Evolutionary conservation across 257 asterid species (phyloP), one percentile per base, ranked within the genome.

Genomic region (Nicotiana benthamiana): DNA sequence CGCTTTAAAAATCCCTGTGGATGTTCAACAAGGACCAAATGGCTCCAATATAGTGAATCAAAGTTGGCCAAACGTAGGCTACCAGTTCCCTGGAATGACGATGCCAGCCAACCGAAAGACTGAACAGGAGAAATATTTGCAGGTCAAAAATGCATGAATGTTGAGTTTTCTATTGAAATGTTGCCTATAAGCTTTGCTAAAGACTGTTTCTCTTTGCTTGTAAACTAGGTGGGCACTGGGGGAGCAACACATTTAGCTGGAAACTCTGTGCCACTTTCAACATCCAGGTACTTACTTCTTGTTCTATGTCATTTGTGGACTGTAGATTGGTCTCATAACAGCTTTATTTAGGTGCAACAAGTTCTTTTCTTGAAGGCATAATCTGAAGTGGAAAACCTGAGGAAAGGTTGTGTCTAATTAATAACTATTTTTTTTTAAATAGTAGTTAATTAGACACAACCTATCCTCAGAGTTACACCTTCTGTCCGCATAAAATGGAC

Each of bases 41-140:
- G 91, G 92, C 9, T 76, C 88, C 86, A 86, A 82, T 83, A 81
- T 89, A 64, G 81, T 89, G 70, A 81, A 80, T 86, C 99, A 95
- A 84, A 83, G 80, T 88, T 92, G 92, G 98, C 87, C 91, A 51
- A 91, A 86, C 83, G 85, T 75, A 80, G 92, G 94, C 83, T 88
- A 84, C 57, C 97, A 90, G 87, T 85, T 91, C 82, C 95, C 93
- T 64, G 93, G 97, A 63, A 87, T 89, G 91, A 86, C 80, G 89
- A 91, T 84, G 85, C 87, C 94, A 9, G 80, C 90, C 67, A 64
- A 90, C 79, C 97, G 94, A 79, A 93, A 86, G 80, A 85, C 46
- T 32, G 91, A 86, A 52, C 16, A 84, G 28, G 91, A 87, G 80
- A 90, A 89, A 74, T 90, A 87, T 86, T 63, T 89, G 89, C 97